Base-by-base conservation (phyloP, 129 eudicot genomes). In the Helianthus tuberosus region DNA sequence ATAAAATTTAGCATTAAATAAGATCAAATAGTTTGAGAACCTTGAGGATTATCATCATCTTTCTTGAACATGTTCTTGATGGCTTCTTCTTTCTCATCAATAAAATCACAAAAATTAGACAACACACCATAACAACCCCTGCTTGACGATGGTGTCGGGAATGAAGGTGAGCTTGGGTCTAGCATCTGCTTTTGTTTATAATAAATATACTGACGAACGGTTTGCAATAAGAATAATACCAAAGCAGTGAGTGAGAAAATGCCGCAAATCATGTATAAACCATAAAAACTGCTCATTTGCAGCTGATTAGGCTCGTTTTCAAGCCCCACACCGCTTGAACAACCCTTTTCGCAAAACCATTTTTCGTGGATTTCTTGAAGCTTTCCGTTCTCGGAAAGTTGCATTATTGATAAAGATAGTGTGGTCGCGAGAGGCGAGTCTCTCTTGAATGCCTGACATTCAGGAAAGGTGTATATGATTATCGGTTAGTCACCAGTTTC, bases 1-100 rank as follows among this genome's bases (percentile, higher is more conserved):
- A 61, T 20, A 62, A 49, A 38, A 49, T 36, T 13, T 63, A 66
- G 11, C 60, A 60, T 36, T 7, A 11, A 35, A 69, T 50, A 1
- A 60, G 11, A 70, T 41, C 12, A 72, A 29, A 72, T 62, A 71
- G 67, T 57, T 8, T 71, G 78, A 64, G 79, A 46, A 64, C 71
- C 41, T 66, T 79, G 65, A 43, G 60, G 75, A 79, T 43, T 25
- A 13, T 61, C 73, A 68, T 82, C 74, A 60, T 68, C 80, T 66
- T 71, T 59, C 80, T 79, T 77, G 68, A 83, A 86, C 71, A 72
- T 77, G 69, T 79, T 75, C 58, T 86, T 86, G 46, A 83, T 80
- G 3, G 84, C 84, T 75, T 86, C 91, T 83, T 86, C 91, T 68
- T 86, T 86, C 60, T 86, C 84, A 74, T 86, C 91, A 36, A 86